These are phyloP conservation scores for Effrenium voratum DNA, from an alignment of 73 alveolate species.

Conservation along the genomic window DNA sequence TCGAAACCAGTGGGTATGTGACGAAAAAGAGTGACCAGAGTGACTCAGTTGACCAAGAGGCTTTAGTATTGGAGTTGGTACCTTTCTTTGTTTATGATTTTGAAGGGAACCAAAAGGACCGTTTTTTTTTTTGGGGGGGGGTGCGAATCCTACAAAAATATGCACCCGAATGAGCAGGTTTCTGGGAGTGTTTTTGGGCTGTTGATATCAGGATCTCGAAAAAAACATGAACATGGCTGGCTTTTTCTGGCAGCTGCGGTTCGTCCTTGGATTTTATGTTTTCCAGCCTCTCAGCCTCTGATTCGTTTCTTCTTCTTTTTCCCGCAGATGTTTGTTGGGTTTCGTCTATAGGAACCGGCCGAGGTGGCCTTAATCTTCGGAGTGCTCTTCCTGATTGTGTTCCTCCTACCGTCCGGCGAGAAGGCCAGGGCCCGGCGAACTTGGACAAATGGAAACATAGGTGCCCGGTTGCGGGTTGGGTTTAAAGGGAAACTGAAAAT, in stretches of 20 bases:
- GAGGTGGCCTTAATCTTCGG: slow-evolving; percentile 37
- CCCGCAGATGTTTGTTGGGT: background rate
- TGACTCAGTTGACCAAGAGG: too few species aligned
- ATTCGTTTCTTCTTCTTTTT: background rate
- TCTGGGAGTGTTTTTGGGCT: too few species aligned
- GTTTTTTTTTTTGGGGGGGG: too few species aligned
- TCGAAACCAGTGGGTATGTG: too few species aligned
- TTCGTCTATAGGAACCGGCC: background rate
- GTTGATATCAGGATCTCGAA: background rate
- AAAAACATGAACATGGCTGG: background rate
- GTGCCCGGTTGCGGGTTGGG: background rate
- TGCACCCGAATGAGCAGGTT: too few species aligned
- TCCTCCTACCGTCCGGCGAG: slow-evolving; percentile 72
- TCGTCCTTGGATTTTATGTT: background rate
- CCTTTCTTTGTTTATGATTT: too few species aligned
- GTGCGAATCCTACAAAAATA: too few species aligned
- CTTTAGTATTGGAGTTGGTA: too few species aligned
- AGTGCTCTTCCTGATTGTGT: slow-evolving; percentile 47
- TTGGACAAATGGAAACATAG: too few species aligned
- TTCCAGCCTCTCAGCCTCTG: background rate
- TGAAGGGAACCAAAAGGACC: too few species aligned
- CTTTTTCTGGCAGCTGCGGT: background rate
- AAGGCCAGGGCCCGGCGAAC: slow-evolving; percentile 11
- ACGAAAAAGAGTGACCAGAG: too few species aligned
- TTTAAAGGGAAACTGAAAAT: background rate